Evolutionary conservation across 345 rosid genomes (phyloP), one percentile per base, ranked within the genome.

Genomic region (Draba incana): DNA sequence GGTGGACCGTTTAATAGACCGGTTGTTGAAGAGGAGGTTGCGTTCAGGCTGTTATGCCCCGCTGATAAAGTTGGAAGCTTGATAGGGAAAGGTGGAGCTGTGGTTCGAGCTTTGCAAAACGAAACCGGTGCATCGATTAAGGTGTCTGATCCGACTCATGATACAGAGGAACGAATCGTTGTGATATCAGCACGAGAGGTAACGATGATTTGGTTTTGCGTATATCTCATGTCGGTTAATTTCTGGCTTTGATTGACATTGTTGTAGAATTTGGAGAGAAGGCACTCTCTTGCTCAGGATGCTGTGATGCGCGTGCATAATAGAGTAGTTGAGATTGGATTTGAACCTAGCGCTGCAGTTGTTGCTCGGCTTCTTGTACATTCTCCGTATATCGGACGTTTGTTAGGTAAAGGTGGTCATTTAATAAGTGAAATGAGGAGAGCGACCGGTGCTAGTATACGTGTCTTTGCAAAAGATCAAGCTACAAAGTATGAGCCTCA

Each of bases 1-100:
- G 75, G 74, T 46, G 85, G 81, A 71, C 74, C 75, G 52, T 82
- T 73, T 70, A 81, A 61, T 66, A 83, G 87, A 74, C 81, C 79
- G 62, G 70, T 62, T 68, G 54, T 79, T 39, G 92, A 85, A 71
- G 92, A 87, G 76, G 90, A 86, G 20, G 80, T 87, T 5, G 71
- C 79, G 0, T 89, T 85, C 33, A 87, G 85, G 77, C 33, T 89
- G 65, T 74, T 89, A 14, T 89, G 92, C 71, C 90, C 84, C 31
- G 85, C 69, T 71, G 92, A 85, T 68, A 89, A 85, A 78, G 90
- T 89, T 68, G 92, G 92, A 28, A 82, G 86, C 64, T 78, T 86
- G 85, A 89, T 89, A 50, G 96, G 96, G 70, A 89, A 85, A 76
- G 92, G 92, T 53, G 96, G 96, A 61, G 81, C 83, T 30, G 80